Evolutionary conservation across 768 basidiomycete genomes (phyloP), one percentile per base, ranked within the genome.

Genomic region (Suillus ampliporus): DNA sequence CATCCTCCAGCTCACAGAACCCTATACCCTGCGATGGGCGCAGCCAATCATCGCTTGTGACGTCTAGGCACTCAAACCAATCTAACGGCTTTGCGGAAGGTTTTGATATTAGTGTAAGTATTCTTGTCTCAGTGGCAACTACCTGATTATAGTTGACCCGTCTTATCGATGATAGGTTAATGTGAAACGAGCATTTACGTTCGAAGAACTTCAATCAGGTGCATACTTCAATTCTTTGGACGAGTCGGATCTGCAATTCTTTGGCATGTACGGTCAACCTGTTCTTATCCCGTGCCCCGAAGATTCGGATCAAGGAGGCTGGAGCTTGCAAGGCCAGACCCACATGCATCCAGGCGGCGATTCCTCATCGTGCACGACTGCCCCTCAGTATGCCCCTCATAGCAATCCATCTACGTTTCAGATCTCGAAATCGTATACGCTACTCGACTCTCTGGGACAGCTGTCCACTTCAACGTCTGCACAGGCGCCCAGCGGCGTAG

Each of bases 141-240:
- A 41, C n/a, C 19, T 28, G 50, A 51, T 23, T 58, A n/a, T 37
- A 52, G 0, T 23, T 40, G 28, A 44, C 19, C 53, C 63, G 63
- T 58, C 14, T 44, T 5, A n/a, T n/a, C n/a, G 43, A 46, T 17
- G 26, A 46, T 61, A 75, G 74, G 66, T 76, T 52, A 73, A 66
- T 3, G 73, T 74, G 0, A 74, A 71, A 34, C 74, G 74, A 14
- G 65, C 74, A 43, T 75, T 76, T 44, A 68, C 74, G 1, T 75
- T 77, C 54, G 74, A 75, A 54, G 76, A 75, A 59, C 71, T 75
- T 23, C 76, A 75, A 53, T 75, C 76, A 0, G 76, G 74, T 23
- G 62, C 76, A 3, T 75, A 69, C 71, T 70, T 75, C 40, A 54
- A 60, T 1, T 64, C 65, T 8, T 60, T 75, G 9, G 76, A 77